Evolutionary conservation across 2,329 filamentous ascomycete genomes (phyloP).

Genomic region (Geosmithia putterillii): DNA sequence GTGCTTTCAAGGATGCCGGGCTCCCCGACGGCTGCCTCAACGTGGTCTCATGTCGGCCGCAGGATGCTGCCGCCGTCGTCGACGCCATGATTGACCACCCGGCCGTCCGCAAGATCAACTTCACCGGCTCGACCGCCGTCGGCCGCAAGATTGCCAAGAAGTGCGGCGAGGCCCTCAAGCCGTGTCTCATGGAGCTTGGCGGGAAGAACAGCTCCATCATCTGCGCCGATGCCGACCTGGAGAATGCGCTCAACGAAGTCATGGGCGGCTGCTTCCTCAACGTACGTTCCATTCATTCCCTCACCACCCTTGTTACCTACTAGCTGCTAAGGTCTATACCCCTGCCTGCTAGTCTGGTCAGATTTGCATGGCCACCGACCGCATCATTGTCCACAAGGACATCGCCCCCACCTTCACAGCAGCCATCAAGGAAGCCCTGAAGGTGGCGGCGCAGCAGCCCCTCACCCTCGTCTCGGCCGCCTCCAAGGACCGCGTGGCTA

Average conservation of each 20-base stretch:
- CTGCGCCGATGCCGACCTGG: conserved; percentile 29
- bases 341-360: conserved; percentile 48
- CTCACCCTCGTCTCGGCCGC: conserved; percentile 41
- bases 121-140: conserved; percentile 28
- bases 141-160: conserved; percentile 24
- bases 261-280: conserved; percentile 23
- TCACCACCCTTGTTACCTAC: not conserved
- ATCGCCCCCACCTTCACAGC: conserved; percentile 6
- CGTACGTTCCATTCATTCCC: conserved; percentile 1
- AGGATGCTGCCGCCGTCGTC: conserved; percentile 53
- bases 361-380: conserved; percentile 61
- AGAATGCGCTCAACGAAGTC: conserved; percentile 20
- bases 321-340: not conserved
- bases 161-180: conserved; percentile 27
- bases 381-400: conserved; percentile 29
- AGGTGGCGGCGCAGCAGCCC: conserved; percentile 22
- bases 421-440: not conserved
- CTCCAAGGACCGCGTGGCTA: not conserved
- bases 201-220: conserved; percentile 32
- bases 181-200: conserved; percentile 32
- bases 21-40: conserved; percentile 61
- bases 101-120: conserved; percentile 24
- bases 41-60: conserved; percentile 48
- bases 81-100: conserved; percentile 43
- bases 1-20: conserved; percentile 55